Base-by-base conservation (phyloP, 768 basidiomycete species). In the Tremella mesenterica region DNA sequence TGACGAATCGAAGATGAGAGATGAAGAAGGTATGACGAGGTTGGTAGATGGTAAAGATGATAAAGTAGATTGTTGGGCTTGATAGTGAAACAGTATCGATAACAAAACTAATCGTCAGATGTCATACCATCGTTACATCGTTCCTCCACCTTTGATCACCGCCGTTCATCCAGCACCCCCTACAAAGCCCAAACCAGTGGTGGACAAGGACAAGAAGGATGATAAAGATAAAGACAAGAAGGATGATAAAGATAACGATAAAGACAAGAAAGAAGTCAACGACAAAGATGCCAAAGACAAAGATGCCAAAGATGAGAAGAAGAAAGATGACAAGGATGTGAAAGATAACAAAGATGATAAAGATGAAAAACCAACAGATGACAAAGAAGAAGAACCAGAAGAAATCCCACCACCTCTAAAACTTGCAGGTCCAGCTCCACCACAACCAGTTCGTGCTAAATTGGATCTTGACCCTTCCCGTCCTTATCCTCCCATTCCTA, bases 81-180 rank as follows among this genome's bases (percentile, higher is more conserved):
- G n/a, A n/a, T n/a, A n/a, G n/a, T n/a, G n/a, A n/a, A n/a, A n/a
- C n/a, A n/a, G n/a, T n/a, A n/a, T n/a, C n/a, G n/a, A n/a, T n/a
- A n/a, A n/a, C n/a, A n/a, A n/a, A n/a, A n/a, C n/a, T n/a, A n/a
- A 34, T 34, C 33, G 33, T 34, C 33, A 10, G 33, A 69, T 69
- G 67, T 69, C 67, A 18, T 51, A 64, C 12, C 67, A 69, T 46
- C 50, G 60, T 48, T 59, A 59, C 44, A 38, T 60, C 50, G 56
- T 55, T 23, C 64, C 67, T n/a, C 67, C 67, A 2, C 67, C 67
- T n/a, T 46, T 69, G 38, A 62, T 60, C 4, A 28, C 65, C 21
- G 59, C 64, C 20, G 48, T 69, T 8, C 55, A 58, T 48, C 67
- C 64, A 12, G 64, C 64, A 26, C 61, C 61, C 6, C 62, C 67